These are phyloP conservation scores for Colletotrichum sp. DNA, from an alignment of 2,329 filamentous ascomycete genomes.

Conservation along the genomic window DNA sequence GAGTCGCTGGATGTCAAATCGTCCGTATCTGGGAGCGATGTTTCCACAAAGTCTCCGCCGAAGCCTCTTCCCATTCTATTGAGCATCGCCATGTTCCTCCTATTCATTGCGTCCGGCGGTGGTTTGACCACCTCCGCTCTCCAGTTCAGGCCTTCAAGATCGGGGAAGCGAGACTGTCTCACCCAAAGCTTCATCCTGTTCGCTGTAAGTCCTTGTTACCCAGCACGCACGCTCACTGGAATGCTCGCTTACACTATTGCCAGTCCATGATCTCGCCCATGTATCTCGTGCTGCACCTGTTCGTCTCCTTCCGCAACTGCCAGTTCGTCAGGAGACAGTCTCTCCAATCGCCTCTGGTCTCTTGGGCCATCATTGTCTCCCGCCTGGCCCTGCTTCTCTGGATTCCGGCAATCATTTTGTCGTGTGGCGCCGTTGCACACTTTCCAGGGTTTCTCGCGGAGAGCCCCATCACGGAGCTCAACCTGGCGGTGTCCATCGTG, in stretches of 20 bases:
- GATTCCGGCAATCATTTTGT: slow-evolving; percentile 28
- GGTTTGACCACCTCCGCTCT: slow-evolving; percentile 20
- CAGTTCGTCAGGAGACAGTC: slow-evolving; percentile 25
- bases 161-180: slow-evolving; percentile 13
- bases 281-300: slow-evolving; percentile 34
- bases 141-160: slow-evolving; percentile 13
- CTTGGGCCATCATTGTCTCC: slow-evolving; percentile 31
- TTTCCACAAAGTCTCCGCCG: slow-evolving; percentile 17
- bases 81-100: slow-evolving; percentile 10
- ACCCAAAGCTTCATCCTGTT: slow-evolving; percentile 24
- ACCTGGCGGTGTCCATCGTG: slow-evolving; percentile 29
- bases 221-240: too few relatives aligned
- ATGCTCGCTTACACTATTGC: not conserved
- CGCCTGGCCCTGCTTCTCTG: slow-evolving; percentile 32
- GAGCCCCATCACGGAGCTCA: slow-evolving; percentile 19
- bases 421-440: slow-evolving; percentile 28
- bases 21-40: slow-evolving; percentile 20
- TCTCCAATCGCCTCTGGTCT: slow-evolving; percentile 33
- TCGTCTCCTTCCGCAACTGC: slow-evolving; percentile 28
- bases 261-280: slow-evolving; percentile 33
- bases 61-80: slow-evolving; percentile 17
- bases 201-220: not conserved
- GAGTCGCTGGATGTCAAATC: slow-evolving; percentile 23
- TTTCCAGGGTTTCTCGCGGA: slow-evolving; percentile 25
- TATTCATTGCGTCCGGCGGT: slow-evolving; percentile 16